phyloP scores from a whole-genome alignment of 495 filamentous ascomycete species.

The Daldinia loculata region DNA sequence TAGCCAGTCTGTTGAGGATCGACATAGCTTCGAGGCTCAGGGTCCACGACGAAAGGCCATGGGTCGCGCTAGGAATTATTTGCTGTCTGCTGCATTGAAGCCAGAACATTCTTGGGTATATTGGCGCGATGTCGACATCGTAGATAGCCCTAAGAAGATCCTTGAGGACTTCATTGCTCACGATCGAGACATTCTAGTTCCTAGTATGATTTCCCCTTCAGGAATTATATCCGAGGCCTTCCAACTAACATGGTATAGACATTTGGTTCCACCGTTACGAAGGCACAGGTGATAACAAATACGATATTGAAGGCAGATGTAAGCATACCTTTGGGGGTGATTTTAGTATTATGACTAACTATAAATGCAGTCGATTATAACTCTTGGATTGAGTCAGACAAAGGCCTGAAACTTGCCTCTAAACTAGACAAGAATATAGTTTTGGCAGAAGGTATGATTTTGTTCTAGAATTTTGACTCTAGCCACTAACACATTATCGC shows the following conservation, averaged over 20 bases:
- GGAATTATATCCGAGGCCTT: background rate
- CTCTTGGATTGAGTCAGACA: slow-evolving; percentile 95
- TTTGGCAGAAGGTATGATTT: slow-evolving; percentile 77
- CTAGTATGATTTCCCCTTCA: slow-evolving; percentile 71
- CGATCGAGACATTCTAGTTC: slow-evolving; percentile 90
- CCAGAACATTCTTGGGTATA: slow-evolving; percentile 98
- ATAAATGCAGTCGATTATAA: slow-evolving; percentile 86
- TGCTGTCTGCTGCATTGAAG: slow-evolving; percentile 84
- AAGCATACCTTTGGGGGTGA: slow-evolving; percentile 47
- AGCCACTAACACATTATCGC: slow-evolving; percentile 15
- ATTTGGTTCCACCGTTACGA: slow-evolving; percentile 98
- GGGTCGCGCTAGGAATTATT: slow-evolving; percentile 89
- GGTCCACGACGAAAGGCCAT: slow-evolving; percentile 90
- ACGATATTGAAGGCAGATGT: slow-evolving; percentile 95
- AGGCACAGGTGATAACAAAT: slow-evolving; percentile 75
- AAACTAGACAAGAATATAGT: slow-evolving; percentile 80
- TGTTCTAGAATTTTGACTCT: background rate
- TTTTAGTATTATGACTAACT: slow-evolving; percentile 2
- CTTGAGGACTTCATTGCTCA: slow-evolving; percentile 96
- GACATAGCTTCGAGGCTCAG: slow-evolving; percentile 88
- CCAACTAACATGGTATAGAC: slow-evolving; percentile 65
- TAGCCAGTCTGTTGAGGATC: slow-evolving; percentile 78
- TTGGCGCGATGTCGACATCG: slow-evolving; percentile 97
- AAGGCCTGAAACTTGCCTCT: slow-evolving; percentile 74
- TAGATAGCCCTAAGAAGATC: slow-evolving; percentile 85